These are phyloP conservation scores for Thymus mandschuricus DNA, from an alignment of 257 asterid species.

Conservation along the genomic window DNA sequence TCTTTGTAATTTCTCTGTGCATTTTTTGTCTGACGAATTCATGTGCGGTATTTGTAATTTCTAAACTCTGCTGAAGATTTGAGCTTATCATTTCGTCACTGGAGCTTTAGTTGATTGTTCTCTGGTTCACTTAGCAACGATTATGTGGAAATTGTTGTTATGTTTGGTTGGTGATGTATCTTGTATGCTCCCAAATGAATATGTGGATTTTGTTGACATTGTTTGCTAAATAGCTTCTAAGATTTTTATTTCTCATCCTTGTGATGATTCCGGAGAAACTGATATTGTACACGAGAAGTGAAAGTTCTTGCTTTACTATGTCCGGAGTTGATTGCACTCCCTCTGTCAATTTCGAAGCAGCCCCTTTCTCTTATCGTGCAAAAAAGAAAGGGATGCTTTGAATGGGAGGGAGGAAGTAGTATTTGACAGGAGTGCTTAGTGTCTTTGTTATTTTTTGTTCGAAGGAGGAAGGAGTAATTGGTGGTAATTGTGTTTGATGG, in stretches of 20 bases:
- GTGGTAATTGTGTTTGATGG: not conserved
- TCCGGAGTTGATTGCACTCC: not conserved
- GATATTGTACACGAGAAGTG: not conserved
- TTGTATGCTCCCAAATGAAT: slow-evolving; percentile 20
- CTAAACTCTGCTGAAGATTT: not conserved
- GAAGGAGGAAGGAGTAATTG: not conserved
- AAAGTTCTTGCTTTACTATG: not conserved
- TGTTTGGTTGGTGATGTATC: slow-evolving; percentile 8
- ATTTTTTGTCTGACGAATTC: too few relatives aligned
- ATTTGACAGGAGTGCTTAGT: not conserved
- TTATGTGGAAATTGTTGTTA: not conserved
- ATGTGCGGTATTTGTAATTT: too few relatives aligned
- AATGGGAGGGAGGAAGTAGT: too few relatives aligned
- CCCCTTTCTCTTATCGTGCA: not conserved
- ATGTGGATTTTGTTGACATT: not conserved
- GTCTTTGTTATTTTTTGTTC: not conserved
- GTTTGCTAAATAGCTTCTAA: not conserved
- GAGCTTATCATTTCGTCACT: slow-evolving; percentile 15
- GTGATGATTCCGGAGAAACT: not conserved
- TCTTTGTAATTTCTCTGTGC: too few relatives aligned
- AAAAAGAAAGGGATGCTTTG: too few relatives aligned
- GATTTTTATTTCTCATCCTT: slow-evolving; percentile 9
- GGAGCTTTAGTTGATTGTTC: not conserved
- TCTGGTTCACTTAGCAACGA: not conserved
- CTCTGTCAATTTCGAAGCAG: not conserved